A percentile compares a stretch with the other conserved stretches of the same genome.
Conservation (phyloP, 2,329 filamentous ascomycete genomes). For the Corinectria fuckeliana region DNA sequence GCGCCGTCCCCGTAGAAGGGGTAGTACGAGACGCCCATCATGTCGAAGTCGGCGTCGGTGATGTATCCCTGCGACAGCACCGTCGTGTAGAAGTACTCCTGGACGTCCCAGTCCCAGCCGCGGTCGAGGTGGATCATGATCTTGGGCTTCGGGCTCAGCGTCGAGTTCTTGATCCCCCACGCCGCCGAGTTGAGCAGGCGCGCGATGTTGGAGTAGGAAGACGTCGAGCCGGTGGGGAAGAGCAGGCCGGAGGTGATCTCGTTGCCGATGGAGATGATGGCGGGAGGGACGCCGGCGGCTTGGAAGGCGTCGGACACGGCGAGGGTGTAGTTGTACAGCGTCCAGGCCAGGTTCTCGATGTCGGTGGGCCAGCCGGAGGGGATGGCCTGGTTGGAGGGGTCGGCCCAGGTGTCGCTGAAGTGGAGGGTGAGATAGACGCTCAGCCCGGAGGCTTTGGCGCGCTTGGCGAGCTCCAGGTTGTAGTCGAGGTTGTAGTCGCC, state of each 20-base stretch:
- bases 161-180: slow-evolving; percentile 69
- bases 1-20: slow-evolving; percentile 71
- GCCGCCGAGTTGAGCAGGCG: slow-evolving; percentile 68
- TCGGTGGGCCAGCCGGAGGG: slow-evolving; percentile 69
- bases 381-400: slow-evolving; percentile 66
- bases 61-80: slow-evolving; percentile 61
- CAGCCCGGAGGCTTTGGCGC: slow-evolving; percentile 68
- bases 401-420: slow-evolving; percentile 75
- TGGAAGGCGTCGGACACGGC: slow-evolving; percentile 67
- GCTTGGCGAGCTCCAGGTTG: slow-evolving; percentile 70
- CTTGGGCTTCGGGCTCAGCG: slow-evolving; percentile 61
- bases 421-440: slow-evolving; percentile 69
- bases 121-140: slow-evolving; percentile 80
- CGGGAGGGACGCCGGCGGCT: slow-evolving; percentile 58
- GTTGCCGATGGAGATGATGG: slow-evolving; percentile 75
- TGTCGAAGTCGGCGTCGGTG: slow-evolving; percentile 65
- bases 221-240: slow-evolving; percentile 64
- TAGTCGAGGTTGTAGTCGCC: slow-evolving; percentile 74
- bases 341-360: slow-evolving; percentile 64
- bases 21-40: slow-evolving; percentile 77
- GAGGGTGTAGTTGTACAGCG: slow-evolving; percentile 73
- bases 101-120: slow-evolving; percentile 73
- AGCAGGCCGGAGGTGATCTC: slow-evolving; percentile 73
- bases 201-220: slow-evolving; percentile 65
- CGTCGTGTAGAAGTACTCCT: slow-evolving; percentile 69